Percentiles rank a stretch among this genome's conserved stretches.
These are phyloP conservation scores for Cyberlindnera mycetangii DNA, from an alignment of 805 yeast genomes.

Conservation along the genomic window DNA sequence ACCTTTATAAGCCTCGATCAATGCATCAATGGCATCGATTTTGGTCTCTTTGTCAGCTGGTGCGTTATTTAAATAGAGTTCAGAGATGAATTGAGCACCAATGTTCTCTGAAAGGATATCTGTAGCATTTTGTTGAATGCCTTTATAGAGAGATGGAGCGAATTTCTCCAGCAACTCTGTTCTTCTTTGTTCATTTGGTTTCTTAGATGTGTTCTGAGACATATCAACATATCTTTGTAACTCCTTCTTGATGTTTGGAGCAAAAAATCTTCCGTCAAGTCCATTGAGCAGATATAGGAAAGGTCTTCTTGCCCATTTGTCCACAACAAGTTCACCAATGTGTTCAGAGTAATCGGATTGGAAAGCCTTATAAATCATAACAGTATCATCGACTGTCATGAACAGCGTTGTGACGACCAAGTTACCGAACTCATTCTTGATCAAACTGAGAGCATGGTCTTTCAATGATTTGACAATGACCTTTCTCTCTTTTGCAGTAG, in stretches of 20 bases:
- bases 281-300: constrained; percentile 78
- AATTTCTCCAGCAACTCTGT: constrained; percentile 62
- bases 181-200: constrained; percentile 76
- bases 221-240: constrained; percentile 57
- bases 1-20: constrained; percentile 60
- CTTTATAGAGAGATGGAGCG: constrained; percentile 59
- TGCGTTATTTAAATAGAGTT: constrained; percentile 60
- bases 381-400: constrained; percentile 92
- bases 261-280: constrained; percentile 75
- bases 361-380: constrained; percentile 72
- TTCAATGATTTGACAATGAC: constrained; percentile 66
- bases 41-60: constrained; percentile 38
- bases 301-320: constrained; percentile 86
- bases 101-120: constrained; percentile 63
- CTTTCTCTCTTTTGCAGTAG: constrained; percentile 92
- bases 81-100: constrained; percentile 82
- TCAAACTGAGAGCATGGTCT: constrained; percentile 70
- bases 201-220: constrained; percentile 73
- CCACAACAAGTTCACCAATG: constrained; percentile 54
- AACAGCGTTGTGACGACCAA: constrained; percentile 72
- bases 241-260: constrained; percentile 63
- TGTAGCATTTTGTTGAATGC: constrained; percentile 47
- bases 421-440: constrained; percentile 85
- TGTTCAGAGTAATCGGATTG: constrained; percentile 50
- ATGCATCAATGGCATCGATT: constrained; percentile 49